These are phyloP conservation scores for Cornus kousa DNA, from an alignment of 148 eudicot species.

Conservation along the genomic window DNA sequence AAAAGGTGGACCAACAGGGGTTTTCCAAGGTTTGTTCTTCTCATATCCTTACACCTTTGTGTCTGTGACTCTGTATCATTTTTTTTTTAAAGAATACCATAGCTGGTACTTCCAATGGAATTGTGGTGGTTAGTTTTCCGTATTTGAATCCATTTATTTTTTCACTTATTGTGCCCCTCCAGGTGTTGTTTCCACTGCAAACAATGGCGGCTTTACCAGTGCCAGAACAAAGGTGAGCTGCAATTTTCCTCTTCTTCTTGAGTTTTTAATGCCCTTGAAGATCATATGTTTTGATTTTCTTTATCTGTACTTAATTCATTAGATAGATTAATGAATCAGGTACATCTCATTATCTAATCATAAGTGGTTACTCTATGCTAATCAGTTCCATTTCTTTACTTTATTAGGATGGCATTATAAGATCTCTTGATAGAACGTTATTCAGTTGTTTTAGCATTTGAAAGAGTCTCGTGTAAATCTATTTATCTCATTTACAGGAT, in stretches of 20 bases:
- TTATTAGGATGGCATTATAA: background rate
- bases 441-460: background rate
- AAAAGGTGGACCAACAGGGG: slow-evolving; percentile 70
- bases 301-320: background rate
- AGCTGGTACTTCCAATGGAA: background rate
- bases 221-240: slow-evolving; percentile 72
- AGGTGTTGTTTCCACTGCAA: slow-evolving; percentile 89
- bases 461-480: background rate
- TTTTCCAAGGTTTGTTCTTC: slow-evolving; percentile 73
- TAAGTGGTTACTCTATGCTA: background rate
- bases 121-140: background rate
- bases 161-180: slow-evolving; percentile 15
- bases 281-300: background rate
- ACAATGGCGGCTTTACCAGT: slow-evolving; percentile 95
- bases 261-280: background rate
- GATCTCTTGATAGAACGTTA: background rate
- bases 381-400: background rate
- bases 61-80: background rate
- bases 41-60: background rate
- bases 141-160: background rate
- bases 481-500: background rate
- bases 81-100: background rate
- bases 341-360: background rate
- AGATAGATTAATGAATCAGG: background rate
- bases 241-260: background rate